Base-by-base conservation (phyloP, 2,329 filamentous ascomycete species). In the Xylariaceae sp. region DNA sequence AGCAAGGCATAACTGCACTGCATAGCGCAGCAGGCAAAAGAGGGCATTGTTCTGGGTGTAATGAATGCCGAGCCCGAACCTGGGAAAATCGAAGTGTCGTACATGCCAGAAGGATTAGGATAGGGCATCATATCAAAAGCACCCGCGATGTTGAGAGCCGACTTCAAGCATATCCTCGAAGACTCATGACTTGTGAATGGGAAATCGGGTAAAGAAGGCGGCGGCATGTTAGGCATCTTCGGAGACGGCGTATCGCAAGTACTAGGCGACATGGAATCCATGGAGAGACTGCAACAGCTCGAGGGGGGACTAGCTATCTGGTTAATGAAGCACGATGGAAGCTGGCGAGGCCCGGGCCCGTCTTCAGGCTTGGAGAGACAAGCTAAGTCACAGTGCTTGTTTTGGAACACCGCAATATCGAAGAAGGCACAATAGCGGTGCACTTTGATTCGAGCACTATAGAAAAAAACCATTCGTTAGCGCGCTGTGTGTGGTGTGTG, bases 401-500 rank as follows among this genome's bases (percentile, higher is more conserved):
- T 73, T 0, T 74, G 71, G 65, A 82, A 82, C 17, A 82, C 73
- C 2, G 79, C 78, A 4, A 76, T 69, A 62, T 82, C 79, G 50
- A 74, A 77, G 67, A 82, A 82, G 7, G 80, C 80, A 61, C 74
- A 76, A 65, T 80, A 81, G 1, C 80, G 75, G 62, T 82, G 79
- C 2, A 81, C 66, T 64, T 82, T 82, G 62, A 81, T 80, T 11
- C 78, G 72, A 9, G 79, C 78, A 67, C 79, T 81, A 51, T 10
- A 23, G 50, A n/a, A 30, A 30, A 30, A 30, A 30, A 11, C 30
- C 4, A 35, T 13, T 34, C 8, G 53, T 69, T 53, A 67, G 62
- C 35, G 37, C 17, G 50, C 42, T 48, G 17, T 44, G 23, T 30
- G 23, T 30, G 23, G 23, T n/a, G 11, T 6, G 35, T 17, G 9